Percentiles rank a stretch among this genome's conserved stretches.
phyloP scores from a whole-genome alignment of 2,329 filamentous ascomycete genomes.

The Talaromyces amestolkiae region DNA sequence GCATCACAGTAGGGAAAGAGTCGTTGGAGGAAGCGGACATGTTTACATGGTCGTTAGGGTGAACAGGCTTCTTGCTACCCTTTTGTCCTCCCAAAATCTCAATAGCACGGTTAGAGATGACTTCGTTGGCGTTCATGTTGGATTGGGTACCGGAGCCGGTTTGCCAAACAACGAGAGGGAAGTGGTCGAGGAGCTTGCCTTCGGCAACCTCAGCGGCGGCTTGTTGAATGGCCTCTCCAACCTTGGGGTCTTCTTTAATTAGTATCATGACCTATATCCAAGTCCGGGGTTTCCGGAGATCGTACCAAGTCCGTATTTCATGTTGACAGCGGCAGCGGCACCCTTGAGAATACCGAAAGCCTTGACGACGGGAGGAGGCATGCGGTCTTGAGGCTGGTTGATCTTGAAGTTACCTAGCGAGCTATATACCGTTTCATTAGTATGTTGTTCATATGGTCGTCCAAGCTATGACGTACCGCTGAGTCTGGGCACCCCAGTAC shows the following conservation, averaged over 20 bases:
- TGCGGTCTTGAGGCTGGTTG: slow-evolving; percentile 98
- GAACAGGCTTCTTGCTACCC: slow-evolving; percentile 97
- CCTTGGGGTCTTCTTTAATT: slow-evolving; percentile 67
- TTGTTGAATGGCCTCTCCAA: slow-evolving; percentile 91
- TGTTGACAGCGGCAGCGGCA: slow-evolving; percentile 92
- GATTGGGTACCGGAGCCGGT: slow-evolving; percentile 98
- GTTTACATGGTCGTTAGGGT: slow-evolving; percentile 99
- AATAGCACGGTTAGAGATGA: slow-evolving; percentile 98
- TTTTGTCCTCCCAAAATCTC: slow-evolving; percentile 92
- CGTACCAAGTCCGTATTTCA: slow-evolving; percentile 78
- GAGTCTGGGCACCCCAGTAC: slow-evolving; percentile 98
- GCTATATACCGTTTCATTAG: slow-evolving; percentile 33
- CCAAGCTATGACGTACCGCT: slow-evolving; percentile 56
- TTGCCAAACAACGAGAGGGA: slow-evolving; percentile 98
- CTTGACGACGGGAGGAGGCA: slow-evolving; percentile 87
- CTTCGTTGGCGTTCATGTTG: slow-evolving; percentile 99
- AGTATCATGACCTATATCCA: slow-evolving; percentile 18
- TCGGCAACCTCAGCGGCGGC: slow-evolving; percentile 90
- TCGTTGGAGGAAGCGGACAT: slow-evolving; percentile 98
- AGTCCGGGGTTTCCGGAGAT: not conserved
- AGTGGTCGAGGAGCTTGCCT: slow-evolving; percentile 92
- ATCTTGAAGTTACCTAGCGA: slow-evolving; percentile 98
- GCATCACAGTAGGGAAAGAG: slow-evolving; percentile 99
- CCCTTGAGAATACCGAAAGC: slow-evolving; percentile 98
- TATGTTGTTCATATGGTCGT: not conserved